Evolutionary conservation across 2,329 filamentous ascomycete genomes (phyloP).

Genomic region (Neofusicoccum kwambonambiense): DNA sequence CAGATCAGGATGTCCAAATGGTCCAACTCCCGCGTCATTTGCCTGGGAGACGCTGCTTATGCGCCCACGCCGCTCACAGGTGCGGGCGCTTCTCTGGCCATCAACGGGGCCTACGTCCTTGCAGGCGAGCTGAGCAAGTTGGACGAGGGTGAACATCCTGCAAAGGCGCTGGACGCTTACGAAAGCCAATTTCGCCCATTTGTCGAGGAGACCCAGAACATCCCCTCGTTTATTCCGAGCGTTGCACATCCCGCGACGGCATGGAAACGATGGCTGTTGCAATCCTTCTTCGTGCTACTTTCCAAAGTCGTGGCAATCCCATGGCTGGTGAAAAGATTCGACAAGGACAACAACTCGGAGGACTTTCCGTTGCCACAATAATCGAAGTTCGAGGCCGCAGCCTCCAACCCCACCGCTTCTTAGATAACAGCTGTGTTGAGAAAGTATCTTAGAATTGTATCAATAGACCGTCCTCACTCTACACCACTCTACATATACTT

Average conservation of each 20-base stretch:
- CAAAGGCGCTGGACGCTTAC: conserved; percentile 10
- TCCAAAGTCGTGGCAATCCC: conserved; percentile 18
- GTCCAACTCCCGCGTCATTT: conserved; percentile 46
- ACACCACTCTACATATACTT: too few relatives aligned
- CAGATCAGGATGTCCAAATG: conserved; percentile 44
- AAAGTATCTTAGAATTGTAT: too few relatives aligned
- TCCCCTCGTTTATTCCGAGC: conserved; percentile 27
- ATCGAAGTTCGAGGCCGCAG: neutral
- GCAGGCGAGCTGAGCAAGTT: conserved; percentile 7
- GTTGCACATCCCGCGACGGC: conserved; percentile 25
- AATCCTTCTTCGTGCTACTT: neutral
- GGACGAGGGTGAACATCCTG: neutral
- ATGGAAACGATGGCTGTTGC: conserved; percentile 27
- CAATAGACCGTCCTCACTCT: too few relatives aligned
- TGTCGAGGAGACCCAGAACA: conserved; percentile 19
- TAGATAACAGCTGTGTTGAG: too few relatives aligned
- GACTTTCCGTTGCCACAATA: conserved; percentile 24
- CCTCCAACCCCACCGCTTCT: too few relatives aligned
- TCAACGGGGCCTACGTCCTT: conserved; percentile 31
- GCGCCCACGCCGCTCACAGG: conserved; percentile 48
- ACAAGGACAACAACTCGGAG: conserved; percentile 18
- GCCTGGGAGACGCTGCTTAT: conserved; percentile 54
- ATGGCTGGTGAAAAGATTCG: conserved; percentile 20
- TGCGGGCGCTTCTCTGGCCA: conserved; percentile 49
- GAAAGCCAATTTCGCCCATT: conserved; percentile 14